phyloP scores from a whole-genome alignment of 495 filamentous ascomycete species.

The Stereocaulon alpinum region DNA sequence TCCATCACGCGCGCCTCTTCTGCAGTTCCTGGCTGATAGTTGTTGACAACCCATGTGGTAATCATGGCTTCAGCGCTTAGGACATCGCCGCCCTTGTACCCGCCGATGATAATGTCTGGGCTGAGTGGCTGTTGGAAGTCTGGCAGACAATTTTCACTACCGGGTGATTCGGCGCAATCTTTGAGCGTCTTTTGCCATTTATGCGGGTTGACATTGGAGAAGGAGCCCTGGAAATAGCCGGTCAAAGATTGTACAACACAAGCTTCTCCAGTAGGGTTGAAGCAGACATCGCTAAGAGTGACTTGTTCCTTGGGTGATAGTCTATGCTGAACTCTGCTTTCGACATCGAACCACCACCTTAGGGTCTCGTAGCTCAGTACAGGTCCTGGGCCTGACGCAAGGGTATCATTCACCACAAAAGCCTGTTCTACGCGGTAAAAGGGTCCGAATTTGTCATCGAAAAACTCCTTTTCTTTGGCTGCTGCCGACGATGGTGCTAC shows the following conservation, averaged over 20 bases:
- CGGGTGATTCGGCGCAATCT: constrained; percentile 65
- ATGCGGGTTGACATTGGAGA: constrained; percentile 47
- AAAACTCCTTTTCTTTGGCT: constrained; percentile 86
- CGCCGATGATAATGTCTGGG: constrained; percentile 77
- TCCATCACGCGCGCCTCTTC: constrained; percentile 66
- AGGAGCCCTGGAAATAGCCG: constrained; percentile 67
- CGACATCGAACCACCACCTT: constrained; percentile 89
- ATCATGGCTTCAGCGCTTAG: constrained; percentile 69
- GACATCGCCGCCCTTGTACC: constrained; percentile 58
- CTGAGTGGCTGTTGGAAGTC: constrained; percentile 77
- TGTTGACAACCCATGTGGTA: constrained; percentile 93
- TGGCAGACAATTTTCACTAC: constrained; percentile 62
- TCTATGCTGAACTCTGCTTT: constrained; percentile 58
- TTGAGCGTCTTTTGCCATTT: constrained; percentile 60
- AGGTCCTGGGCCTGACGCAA: constrained; percentile 50
- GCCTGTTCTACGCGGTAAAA: constrained; percentile 92
- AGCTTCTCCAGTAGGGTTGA: constrained; percentile 79
- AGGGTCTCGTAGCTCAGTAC: constrained; percentile 82
- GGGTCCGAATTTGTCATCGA: constrained; percentile 88
- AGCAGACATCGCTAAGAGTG: constrained; percentile 76
- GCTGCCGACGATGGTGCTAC: constrained; percentile 86
- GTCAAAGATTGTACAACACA: constrained; percentile 90
- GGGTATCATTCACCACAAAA: constrained; percentile 84
- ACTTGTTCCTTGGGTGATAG: constrained; percentile 53
- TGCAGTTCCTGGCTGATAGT: constrained; percentile 60